Conservation (phyloP, 495 filamentous ascomycete genomes). For the Haplographium delicatum region DNA sequence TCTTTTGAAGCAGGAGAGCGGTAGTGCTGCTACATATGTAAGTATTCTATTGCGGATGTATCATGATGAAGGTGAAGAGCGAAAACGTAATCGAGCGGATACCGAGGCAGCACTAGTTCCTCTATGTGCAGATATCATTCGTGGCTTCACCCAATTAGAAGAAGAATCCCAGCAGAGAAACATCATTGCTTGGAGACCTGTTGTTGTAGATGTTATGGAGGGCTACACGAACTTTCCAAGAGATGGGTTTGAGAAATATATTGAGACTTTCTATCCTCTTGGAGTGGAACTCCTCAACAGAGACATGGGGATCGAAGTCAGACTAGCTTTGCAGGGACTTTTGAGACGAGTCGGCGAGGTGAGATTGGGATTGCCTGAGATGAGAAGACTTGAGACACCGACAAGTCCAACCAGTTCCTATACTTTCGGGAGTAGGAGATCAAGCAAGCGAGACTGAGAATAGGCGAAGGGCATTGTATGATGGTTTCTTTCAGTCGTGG, state of each 20-base stretch:
- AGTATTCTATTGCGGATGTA: slow-evolving; percentile 96
- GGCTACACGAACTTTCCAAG: slow-evolving; percentile 83
- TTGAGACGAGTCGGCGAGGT: slow-evolving; percentile 79
- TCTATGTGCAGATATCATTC: slow-evolving; percentile 87
- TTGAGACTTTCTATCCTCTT: slow-evolving; percentile 80
- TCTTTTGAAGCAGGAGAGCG: slow-evolving; percentile 94
- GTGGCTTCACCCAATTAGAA: slow-evolving; percentile 73
- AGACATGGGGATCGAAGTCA: slow-evolving; percentile 73
- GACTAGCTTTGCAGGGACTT: slow-evolving; percentile 68
- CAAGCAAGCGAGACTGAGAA: slow-evolving; percentile 1
- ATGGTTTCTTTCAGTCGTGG: not conserved
- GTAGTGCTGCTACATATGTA: slow-evolving; percentile 88
- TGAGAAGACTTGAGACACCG: slow-evolving; percentile 24
- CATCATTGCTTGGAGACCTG: slow-evolving; percentile 92
- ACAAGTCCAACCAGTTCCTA: slow-evolving; percentile 32
- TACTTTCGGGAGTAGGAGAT: slow-evolving; percentile 22
- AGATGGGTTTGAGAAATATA: slow-evolving; percentile 75
- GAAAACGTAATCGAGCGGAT: slow-evolving; percentile 67
- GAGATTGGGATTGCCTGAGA: slow-evolving; percentile 54
- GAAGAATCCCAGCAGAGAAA: slow-evolving; percentile 95
- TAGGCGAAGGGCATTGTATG: not conserved
- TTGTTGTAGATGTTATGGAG: slow-evolving; percentile 96
- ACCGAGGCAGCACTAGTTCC: slow-evolving; percentile 91
- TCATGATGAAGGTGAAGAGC: slow-evolving; percentile 77
- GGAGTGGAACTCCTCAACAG: slow-evolving; percentile 76